phyloP scores from a whole-genome alignment of 2,329 filamentous ascomycete species.

The Davidsoniella neocaledoniae region DNA sequence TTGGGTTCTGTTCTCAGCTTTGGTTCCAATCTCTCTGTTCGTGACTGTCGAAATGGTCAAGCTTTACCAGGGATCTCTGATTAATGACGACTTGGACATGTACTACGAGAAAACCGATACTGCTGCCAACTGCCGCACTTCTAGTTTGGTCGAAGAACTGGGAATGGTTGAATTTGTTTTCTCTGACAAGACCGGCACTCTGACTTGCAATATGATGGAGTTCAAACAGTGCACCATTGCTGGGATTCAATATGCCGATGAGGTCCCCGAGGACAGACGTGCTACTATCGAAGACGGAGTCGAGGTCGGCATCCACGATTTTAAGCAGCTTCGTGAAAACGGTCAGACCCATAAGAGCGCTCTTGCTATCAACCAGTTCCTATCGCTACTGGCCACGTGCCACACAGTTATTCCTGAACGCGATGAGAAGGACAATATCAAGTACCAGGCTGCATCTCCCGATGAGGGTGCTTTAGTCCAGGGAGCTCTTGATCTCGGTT shows the following conservation, averaged over 20 bases:
- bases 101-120: slow-evolving; percentile 95
- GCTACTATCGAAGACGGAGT: slow-evolving; percentile 65
- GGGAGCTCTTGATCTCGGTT: slow-evolving; percentile 71
- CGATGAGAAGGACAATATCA: slow-evolving; percentile 69
- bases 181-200: slow-evolving; percentile 90
- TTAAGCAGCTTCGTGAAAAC: slow-evolving; percentile 58
- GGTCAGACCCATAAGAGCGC: slow-evolving; percentile 36
- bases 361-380: slow-evolving; percentile 56
- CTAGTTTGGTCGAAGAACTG: slow-evolving; percentile 87
- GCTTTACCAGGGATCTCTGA: slow-evolving; percentile 93
- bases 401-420: slow-evolving; percentile 95
- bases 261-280: slow-evolving; percentile 77
- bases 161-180: slow-evolving; percentile 99
- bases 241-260: slow-evolving; percentile 84
- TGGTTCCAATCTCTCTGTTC: slow-evolving; percentile 95
- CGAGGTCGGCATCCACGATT: slow-evolving; percentile 70
- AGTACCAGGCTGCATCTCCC: slow-evolving; percentile 93
- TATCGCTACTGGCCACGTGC: slow-evolving; percentile 73
- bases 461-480: slow-evolving; percentile 95
- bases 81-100: slow-evolving; percentile 94
- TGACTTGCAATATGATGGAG: slow-evolving; percentile 97
- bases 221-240: slow-evolving; percentile 90
- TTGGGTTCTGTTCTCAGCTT: slow-evolving; percentile 91
- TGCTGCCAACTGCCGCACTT: slow-evolving; percentile 87
- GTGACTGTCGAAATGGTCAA: slow-evolving; percentile 97